These are phyloP conservation scores for Entelexis paramagnoliae DNA, from an alignment of 1,139 yeast species.

Conservation along the genomic window DNA sequence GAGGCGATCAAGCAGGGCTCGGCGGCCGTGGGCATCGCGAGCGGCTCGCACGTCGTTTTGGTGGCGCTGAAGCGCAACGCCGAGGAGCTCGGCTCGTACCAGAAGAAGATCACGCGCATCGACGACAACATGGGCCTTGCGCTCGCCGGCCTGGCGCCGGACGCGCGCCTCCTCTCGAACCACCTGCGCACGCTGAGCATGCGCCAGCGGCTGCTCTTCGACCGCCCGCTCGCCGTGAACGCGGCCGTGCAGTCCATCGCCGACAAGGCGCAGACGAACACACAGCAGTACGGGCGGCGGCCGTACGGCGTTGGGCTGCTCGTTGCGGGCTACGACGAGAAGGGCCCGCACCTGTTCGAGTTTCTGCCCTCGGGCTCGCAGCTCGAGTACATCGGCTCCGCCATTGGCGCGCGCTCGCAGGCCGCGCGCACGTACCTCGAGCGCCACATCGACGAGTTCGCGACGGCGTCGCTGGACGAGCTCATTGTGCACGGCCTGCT, in stretches of 20 bases:
- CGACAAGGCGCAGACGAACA: slow-evolving; percentile 93
- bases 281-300: slow-evolving; percentile 91
- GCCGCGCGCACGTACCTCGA: slow-evolving; percentile 95
- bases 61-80: slow-evolving; percentile 94
- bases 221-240: slow-evolving; percentile 76
- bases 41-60: slow-evolving; percentile 75
- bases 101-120: slow-evolving; percentile 80
- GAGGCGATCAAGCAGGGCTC: slow-evolving; percentile 98
- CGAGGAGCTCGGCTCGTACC: slow-evolving; percentile 94
- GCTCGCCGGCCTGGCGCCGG: slow-evolving; percentile 96
- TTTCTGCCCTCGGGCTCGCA: slow-evolving; percentile 94
- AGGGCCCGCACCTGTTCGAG: slow-evolving; percentile 90
- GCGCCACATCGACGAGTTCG: slow-evolving; percentile 62
- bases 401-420: slow-evolving; percentile 97
- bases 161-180: slow-evolving; percentile 85
- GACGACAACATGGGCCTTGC: slow-evolving; percentile 94
- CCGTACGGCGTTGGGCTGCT: slow-evolving; percentile 96
- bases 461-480: slow-evolving; percentile 54
- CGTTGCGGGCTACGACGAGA: slow-evolving; percentile 84
- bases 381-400: slow-evolving; percentile 82
- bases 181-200: slow-evolving; percentile 85
- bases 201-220: slow-evolving; percentile 74
- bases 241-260: slow-evolving; percentile 82
- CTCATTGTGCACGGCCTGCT: slow-evolving; percentile 79
- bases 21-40: slow-evolving; percentile 89